Evolutionary conservation across 768 basidiomycete genomes (phyloP), one percentile per base, ranked within the genome.

Genomic region (Pleurotus eryngii): DNA sequence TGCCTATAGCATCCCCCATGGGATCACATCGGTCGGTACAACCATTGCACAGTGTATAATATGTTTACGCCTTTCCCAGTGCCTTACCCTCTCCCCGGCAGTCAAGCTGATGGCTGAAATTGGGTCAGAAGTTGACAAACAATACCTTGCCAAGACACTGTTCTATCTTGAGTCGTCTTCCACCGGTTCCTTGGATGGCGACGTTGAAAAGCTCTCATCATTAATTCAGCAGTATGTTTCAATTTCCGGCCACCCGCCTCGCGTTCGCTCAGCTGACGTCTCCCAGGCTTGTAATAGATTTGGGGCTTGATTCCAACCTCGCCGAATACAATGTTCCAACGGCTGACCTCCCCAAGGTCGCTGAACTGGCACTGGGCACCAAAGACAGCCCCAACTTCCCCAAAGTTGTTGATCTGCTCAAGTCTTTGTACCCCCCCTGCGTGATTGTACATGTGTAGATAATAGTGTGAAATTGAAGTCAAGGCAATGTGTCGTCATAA

Each of bases 1-100:
- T 15, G 74, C 75, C 43, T 92, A 91, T 64, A 71, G 76, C 51
- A 90, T 93, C 56, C 87, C 89, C 18, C 90, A 93, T 67, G 90
- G 90, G 7, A 87, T 90, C 60, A 91, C 90, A 3, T 90, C 89
- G n/a, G 89, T 88, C 60, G 69, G 82, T 64, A 46, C 51, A 48
- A 45, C 63, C 35, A 57, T 27, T 58, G 27, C 14, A 55, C 30
- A 9, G 8, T 35, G 30, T 35, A 35, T 35, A 11, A 35, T 35
- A 26, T 35, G 30, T 35, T 35, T 35, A 35, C 30, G 7, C 30
- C 9, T 35, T 35, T 11, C 38, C 42, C 45, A 90, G 88, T 90
- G 89, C 67, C 73, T 90, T 54, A 90, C 89, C 5, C 78, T 91
- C 20, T 80, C 83, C 3, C 79, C 87, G 0, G 84, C 84, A 27